phyloP scores from a whole-genome alignment of 768 basidiomycete genomes.

The Lactarius vividus region DNA sequence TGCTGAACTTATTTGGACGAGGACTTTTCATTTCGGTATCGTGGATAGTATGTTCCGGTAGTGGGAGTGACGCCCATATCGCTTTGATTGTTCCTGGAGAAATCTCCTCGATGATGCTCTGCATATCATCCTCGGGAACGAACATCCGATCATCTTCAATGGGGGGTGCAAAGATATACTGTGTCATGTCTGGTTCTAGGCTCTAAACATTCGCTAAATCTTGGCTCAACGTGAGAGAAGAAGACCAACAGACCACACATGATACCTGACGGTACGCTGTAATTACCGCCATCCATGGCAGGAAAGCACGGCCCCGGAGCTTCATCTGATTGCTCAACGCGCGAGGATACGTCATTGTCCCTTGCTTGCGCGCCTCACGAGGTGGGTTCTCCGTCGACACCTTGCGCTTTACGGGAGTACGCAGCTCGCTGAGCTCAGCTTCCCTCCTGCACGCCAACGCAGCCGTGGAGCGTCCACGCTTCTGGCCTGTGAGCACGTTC shows the following conservation, averaged over 20 bases:
- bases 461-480: background rate
- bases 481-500: background rate
- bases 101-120: background rate
- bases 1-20: background rate
- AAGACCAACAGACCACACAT: background rate
- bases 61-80: background rate
- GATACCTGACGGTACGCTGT: background rate
- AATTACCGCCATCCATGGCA: background rate
- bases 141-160: constrained; percentile 1
- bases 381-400: background rate
- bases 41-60: background rate
- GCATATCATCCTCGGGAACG: background rate
- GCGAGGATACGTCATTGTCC: background rate
- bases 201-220: background rate
- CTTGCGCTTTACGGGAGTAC: background rate
- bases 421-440: background rate
- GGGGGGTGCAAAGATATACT: background rate
- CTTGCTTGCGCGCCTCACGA: background rate
- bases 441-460: background rate
- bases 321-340: background rate
- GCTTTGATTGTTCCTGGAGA: background rate
- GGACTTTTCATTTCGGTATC: background rate
- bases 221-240: background rate
- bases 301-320: background rate
- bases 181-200: background rate